Conservation (phyloP, 306 rosid species). For the Alnus rubra region DNA sequence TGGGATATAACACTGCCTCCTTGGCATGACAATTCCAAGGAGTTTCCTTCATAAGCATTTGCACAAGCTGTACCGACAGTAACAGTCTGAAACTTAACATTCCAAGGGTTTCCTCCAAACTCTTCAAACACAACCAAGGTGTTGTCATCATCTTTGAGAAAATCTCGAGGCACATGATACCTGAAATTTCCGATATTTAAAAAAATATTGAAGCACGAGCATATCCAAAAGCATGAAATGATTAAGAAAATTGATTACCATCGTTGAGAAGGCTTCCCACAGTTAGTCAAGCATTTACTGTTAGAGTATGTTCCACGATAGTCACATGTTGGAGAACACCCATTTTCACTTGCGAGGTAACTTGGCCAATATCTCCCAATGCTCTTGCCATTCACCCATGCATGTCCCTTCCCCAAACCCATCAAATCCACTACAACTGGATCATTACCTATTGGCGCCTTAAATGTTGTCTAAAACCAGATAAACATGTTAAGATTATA, state of each 20-base stretch:
- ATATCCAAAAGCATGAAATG: neutral
- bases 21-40: slow-evolving; percentile 31
- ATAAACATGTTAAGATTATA: neutral
- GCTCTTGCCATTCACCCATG: slow-evolving; percentile 31
- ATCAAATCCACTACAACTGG: slow-evolving; percentile 32
- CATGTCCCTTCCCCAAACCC: slow-evolving; percentile 32
- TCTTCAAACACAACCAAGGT: slow-evolving; percentile 38
- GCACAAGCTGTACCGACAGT: slow-evolving; percentile 31
- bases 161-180: slow-evolving; percentile 40
- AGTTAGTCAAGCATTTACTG: neutral
- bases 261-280: slow-evolving; percentile 26
- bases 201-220: too few relatives aligned
- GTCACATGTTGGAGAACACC: slow-evolving; percentile 16
- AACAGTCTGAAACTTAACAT: slow-evolving; percentile 28
- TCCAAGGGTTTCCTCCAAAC: slow-evolving; percentile 37
- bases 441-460: slow-evolving; percentile 15
- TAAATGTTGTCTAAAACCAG: slow-evolving; percentile 24
- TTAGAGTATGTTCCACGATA: slow-evolving; percentile 13
- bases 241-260: slow-evolving; percentile 19
- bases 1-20: slow-evolving; percentile 17
- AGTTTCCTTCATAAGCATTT: slow-evolving; percentile 27
- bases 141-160: slow-evolving; percentile 23
- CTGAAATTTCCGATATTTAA: neutral
- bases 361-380: slow-evolving; percentile 26
- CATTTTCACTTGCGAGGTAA: neutral